Percentiles rank a stretch among this genome's conserved stretches.
These are phyloP conservation scores for Cyclotella cryptica DNA, from an alignment of 108 stramenopile genomes.

Conservation along the genomic window DNA sequence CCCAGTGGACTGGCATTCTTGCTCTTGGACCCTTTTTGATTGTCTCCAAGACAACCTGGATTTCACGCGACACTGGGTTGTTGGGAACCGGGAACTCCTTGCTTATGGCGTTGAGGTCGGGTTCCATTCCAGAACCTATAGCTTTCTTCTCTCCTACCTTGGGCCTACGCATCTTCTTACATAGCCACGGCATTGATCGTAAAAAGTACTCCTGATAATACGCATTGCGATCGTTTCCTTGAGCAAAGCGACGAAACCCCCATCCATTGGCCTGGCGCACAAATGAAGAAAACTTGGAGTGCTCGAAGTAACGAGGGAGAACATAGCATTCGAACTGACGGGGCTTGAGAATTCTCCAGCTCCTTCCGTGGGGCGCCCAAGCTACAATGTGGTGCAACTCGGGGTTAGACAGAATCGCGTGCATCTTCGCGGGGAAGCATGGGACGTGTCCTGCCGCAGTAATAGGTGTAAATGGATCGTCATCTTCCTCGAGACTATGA, in stretches of 20 bases:
- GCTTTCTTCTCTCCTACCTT: constrained; percentile 61
- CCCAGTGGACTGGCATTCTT: constrained; percentile 51
- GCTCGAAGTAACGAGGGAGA: constrained; percentile 74
- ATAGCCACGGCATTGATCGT: constrained; percentile 44
- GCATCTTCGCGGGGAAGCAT: constrained; percentile 79
- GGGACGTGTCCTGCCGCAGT: constrained; percentile 68
- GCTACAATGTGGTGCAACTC: constrained; percentile 65
- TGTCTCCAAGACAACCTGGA: constrained; percentile 63
- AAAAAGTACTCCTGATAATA: constrained; percentile 71
- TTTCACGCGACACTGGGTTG: constrained; percentile 46
- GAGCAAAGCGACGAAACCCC: constrained; percentile 61
- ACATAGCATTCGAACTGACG: constrained; percentile 71
- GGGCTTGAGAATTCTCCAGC: constrained; percentile 74
- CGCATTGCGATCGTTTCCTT: constrained; percentile 66
- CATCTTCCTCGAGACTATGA: constrained; percentile 57
- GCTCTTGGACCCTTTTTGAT: constrained; percentile 76
- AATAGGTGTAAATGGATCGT: constrained; percentile 68
- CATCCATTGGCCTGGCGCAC: constrained; percentile 60
- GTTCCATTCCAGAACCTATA: constrained; percentile 46
- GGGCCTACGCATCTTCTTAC: constrained; percentile 54
- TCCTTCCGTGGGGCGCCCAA: constrained; percentile 80
- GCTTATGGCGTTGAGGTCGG: constrained; percentile 9
- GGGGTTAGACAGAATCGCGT: constrained; percentile 65
- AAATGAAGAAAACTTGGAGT: constrained; percentile 64
- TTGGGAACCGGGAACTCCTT: constrained; percentile 63